These are phyloP conservation scores for Tetramitus jugosus DNA, from an alignment of 208 protist genomes.

Conservation along the genomic window DNA sequence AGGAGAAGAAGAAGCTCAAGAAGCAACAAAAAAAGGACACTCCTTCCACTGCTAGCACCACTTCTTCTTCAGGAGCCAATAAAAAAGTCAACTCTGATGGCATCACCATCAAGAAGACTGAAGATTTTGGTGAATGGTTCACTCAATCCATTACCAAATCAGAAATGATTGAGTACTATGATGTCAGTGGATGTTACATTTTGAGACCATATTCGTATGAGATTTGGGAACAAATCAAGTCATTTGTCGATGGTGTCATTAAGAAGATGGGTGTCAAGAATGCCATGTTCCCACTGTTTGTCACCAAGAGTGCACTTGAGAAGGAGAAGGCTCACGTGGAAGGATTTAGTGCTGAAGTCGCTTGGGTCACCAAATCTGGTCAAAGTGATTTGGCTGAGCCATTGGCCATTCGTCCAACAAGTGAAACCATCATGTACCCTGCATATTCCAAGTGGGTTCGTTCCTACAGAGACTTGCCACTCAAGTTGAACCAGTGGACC, in stretches of 20 bases:
- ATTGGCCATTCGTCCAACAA: constrained; percentile 96
- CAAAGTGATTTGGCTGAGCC: constrained; percentile 77
- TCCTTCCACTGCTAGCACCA: too few species aligned
- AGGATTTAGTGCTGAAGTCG: constrained; percentile 94
- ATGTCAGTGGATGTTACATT: constrained; percentile 83
- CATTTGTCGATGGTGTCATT: constrained; percentile 60
- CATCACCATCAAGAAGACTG: too few species aligned
- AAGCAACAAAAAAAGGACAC: not conserved
- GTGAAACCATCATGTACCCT: constrained; percentile 98
- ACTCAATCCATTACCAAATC: too few species aligned
- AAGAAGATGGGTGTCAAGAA: constrained; percentile 88
- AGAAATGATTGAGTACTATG: constrained; percentile 99
- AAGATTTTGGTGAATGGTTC: too few species aligned
- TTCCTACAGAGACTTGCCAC: constrained; percentile 93
- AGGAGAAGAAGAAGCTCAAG: not conserved
- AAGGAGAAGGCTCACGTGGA: constrained; percentile 96
- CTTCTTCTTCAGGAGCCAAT: too few species aligned
- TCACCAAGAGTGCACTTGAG: constrained; percentile 84
- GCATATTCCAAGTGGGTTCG: constrained; percentile 93
- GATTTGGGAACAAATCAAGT: constrained; percentile 92
- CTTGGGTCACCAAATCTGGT: constrained; percentile 74
- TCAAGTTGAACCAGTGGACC: constrained; percentile 95
- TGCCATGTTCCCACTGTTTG: constrained; percentile 96
- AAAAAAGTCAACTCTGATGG: too few species aligned
- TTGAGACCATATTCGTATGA: constrained; percentile 89